Base-by-base conservation (phyloP, 306 rosid genomes). In the Aeschynomene evenia region DNA sequence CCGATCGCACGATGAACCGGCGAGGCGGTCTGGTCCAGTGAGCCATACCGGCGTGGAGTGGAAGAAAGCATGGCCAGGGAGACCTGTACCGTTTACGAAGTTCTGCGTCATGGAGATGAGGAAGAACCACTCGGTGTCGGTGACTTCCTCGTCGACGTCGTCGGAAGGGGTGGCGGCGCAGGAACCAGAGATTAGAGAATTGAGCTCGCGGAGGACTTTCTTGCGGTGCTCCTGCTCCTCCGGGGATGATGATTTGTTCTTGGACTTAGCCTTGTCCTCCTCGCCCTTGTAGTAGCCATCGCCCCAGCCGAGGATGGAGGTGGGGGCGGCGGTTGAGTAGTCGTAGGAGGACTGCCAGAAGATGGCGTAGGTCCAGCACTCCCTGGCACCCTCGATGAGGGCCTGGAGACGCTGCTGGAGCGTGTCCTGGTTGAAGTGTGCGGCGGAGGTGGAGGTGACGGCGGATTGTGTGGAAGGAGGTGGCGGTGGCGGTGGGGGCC, bases 41-140 rank as follows among this genome's bases (percentile, higher is more conserved):
- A 91, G 61, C 97, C 97, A 94, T 0, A 85, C 80, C 3, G 96
- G 91, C n/a, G 9, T n/a, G 2, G 96, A 83, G 7, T 53, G 72
- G 57, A 77, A 67, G 21, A 85, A 85, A 0, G 97, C 91, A 51
- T 91, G 95, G 0, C 97, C 96, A 0, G 97, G 92, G 2, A 94
- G 52, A 2, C 95, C 96, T 1, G 65, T 28, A 7, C 91, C 99
- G 78, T 82, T 79, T 7, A 80, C 80, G 36, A 94, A 94, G 2
- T 88, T 84, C 66, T 94, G 99, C 0, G 99, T 91, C 99, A 94
- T 94, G 7, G 99, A 94, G 4, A 94, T 82, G 1, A 94, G 79
- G 40, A 88, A 94, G 87, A 91, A 91, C 99, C 99, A 94, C 77
- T 94, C 99, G 2, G 99, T 89, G 55, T 94, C 97, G 4, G 99